These are phyloP conservation scores for Penicillium italicum DNA, from an alignment of 2,329 filamentous ascomycete species.

Conservation along the genomic window DNA sequence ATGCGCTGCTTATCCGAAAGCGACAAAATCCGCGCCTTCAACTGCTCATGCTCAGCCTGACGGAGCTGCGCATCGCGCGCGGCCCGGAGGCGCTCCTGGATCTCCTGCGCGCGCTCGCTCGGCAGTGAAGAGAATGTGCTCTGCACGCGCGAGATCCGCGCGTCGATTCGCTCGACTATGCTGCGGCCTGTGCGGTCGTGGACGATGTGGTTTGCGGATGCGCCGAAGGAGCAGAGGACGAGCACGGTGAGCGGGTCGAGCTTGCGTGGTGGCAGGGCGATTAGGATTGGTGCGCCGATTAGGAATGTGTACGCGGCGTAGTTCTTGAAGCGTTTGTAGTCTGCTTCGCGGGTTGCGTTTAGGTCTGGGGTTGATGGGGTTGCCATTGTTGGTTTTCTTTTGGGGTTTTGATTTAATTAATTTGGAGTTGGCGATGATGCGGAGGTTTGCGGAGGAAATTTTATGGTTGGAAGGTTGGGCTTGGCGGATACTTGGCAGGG, in stretches of 20 bases:
- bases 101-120: conserved; percentile 33
- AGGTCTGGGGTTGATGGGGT: conserved; percentile 1
- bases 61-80: conserved; percentile 25
- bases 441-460: conserved; percentile 15
- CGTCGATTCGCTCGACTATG: conserved; percentile 33
- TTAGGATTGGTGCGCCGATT: conserved; percentile 31
- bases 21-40: conserved; percentile 28
- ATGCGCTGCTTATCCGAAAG: conserved; percentile 18
- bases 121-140: conserved; percentile 25
- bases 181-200: conserved; percentile 37
- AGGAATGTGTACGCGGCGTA: conserved; percentile 40
- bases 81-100: conserved; percentile 31
- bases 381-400: conserved; percentile 10
- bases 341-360: conserved; percentile 28
- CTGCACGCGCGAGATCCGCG: conserved; percentile 23
- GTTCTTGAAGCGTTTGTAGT: conserved; percentile 41
- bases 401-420: neutral
- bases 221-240: conserved; percentile 37
- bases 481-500: neutral
- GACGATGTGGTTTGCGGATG: conserved; percentile 40
- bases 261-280: conserved; percentile 39
- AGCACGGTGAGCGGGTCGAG: conserved; percentile 39
- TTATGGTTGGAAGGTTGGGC: conserved; percentile 13
- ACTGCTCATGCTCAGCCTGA: conserved; percentile 5
- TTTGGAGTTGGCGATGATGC: neutral